Conservation (phyloP, 2,329 filamentous ascomycete genomes). For the Exserohilum turcica region DNA sequence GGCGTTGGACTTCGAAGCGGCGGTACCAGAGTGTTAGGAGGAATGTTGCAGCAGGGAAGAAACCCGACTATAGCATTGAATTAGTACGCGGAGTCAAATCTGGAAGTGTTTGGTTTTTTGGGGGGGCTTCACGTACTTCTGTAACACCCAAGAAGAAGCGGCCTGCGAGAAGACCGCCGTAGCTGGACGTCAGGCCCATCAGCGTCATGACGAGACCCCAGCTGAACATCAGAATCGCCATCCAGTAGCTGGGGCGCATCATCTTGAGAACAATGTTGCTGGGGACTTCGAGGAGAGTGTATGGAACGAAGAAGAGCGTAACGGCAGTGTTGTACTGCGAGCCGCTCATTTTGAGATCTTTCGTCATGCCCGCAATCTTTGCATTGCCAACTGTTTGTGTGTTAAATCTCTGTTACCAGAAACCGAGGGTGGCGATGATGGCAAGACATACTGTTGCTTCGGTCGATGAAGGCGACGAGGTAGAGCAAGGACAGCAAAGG, state of each 20-base stretch:
- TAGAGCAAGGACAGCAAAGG: conserved; percentile 42
- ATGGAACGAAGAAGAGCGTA: conserved; percentile 50
- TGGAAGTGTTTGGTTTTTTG: not conserved
- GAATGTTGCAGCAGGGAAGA: conserved; percentile 67
- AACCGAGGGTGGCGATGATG: no score
- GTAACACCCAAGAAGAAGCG: conserved; percentile 51
- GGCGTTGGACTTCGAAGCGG: conserved; percentile 42
- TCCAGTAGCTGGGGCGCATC: conserved; percentile 49
- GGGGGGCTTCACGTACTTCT: conserved; percentile 41
- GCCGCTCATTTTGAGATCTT: conserved; percentile 46
- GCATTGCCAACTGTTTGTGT: conserved; percentile 45
- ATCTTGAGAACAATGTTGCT: conserved; percentile 51
- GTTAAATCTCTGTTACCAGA: conserved; percentile 8
- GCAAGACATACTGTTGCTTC: conserved; percentile 34
- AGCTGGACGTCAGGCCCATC: conserved; percentile 55
- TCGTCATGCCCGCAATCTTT: conserved; percentile 49
- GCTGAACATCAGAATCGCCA: conserved; percentile 47
- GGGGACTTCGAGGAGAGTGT: conserved; percentile 46
- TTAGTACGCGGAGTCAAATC: conserved; percentile 12
- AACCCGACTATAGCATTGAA: conserved; percentile 52
- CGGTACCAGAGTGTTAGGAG: conserved; percentile 45
- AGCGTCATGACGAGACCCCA: conserved; percentile 51
- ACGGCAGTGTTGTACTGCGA: conserved; percentile 50
- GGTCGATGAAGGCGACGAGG: conserved; percentile 43
- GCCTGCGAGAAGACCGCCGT: conserved; percentile 54